phyloP scores from a whole-genome alignment of 768 basidiomycete genomes.

The Phlebiopsis gigantea region DNA sequence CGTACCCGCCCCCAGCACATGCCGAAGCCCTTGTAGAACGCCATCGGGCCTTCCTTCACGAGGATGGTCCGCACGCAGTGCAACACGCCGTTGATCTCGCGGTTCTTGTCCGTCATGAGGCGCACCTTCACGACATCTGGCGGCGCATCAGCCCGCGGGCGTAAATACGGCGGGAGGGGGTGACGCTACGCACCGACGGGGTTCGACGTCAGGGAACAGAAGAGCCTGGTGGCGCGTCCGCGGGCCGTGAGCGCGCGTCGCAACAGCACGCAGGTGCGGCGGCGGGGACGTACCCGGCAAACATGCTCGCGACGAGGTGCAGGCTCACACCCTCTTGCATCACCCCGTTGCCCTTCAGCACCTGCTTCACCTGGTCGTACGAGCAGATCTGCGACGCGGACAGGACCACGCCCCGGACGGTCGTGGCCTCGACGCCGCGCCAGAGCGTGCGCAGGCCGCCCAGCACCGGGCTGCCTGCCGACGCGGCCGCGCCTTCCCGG shows the following conservation, averaged over 20 bases:
- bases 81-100: slow-evolving; percentile 23
- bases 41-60: slow-evolving; percentile 26
- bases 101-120: slow-evolving; percentile 32
- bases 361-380: slow-evolving; percentile 33
- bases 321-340: slow-evolving; percentile 31
- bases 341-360: slow-evolving; percentile 23
- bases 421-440: slow-evolving; percentile 30
- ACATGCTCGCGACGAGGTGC: slow-evolving; percentile 28
- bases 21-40: slow-evolving; percentile 35
- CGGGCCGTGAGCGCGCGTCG: too few species aligned
- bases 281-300: slow-evolving; percentile 26
- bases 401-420: slow-evolving; percentile 28
- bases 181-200: slow-evolving; percentile 19
- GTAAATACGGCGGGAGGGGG: background rate
- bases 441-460: slow-evolving; percentile 27
- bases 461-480: slow-evolving; percentile 2
- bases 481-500: slow-evolving; percentile 21
- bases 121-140: slow-evolving; percentile 33
- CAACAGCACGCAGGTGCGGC: background rate
- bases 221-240: slow-evolving; percentile 16
- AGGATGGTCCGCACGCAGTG: slow-evolving; percentile 28
- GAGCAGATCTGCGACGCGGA: slow-evolving; percentile 31
- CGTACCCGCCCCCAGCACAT: slow-evolving; percentile 36
- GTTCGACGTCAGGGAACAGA: slow-evolving; percentile 33
- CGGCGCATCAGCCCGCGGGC: background rate